A percentile compares a stretch with the other conserved stretches of the same genome.
These are phyloP conservation scores for Cutaneotrichosporon spelunceum DNA, from an alignment of 1,284 basidiomycete species.

Conservation along the genomic window DNA sequence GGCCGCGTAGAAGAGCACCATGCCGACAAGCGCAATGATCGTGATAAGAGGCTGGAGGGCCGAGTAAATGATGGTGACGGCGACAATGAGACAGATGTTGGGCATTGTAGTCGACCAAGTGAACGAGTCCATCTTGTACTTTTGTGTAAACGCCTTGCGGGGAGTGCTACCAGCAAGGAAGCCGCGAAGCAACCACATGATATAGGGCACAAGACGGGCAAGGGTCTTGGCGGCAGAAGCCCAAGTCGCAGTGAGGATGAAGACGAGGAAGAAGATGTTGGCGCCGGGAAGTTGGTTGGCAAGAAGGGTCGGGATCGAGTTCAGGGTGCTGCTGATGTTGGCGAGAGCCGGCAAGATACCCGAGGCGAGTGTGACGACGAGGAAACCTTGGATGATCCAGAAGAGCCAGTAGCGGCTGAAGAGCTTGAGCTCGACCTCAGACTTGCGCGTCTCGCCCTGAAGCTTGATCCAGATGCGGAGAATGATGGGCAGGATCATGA, in stretches of 20 bases:
- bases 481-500: constrained; percentile 85
- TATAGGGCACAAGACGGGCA: constrained; percentile 69
- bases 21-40: constrained; percentile 41
- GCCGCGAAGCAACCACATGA: constrained; percentile 81
- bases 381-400: constrained; percentile 85
- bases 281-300: constrained; percentile 74
- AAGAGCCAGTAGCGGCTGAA: constrained; percentile 92
- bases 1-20: constrained; percentile 44
- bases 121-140: constrained; percentile 43
- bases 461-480: constrained; percentile 55
- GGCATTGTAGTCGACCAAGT: constrained; percentile 45
- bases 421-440: constrained; percentile 79
- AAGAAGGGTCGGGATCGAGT: constrained; percentile 63
- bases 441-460: constrained; percentile 55
- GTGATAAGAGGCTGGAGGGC: constrained; percentile 51
- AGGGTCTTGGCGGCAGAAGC: constrained; percentile 73
- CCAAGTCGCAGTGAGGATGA: constrained; percentile 55
- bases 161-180: constrained; percentile 84
- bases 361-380: constrained; percentile 76
- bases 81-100: constrained; percentile 42
- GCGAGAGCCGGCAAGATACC: constrained; percentile 72
- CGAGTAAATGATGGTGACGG: constrained; percentile 50
- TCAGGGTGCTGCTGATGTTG: constrained; percentile 62
- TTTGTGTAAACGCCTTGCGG: constrained; percentile 55
- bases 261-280: constrained; percentile 93